Base-by-base conservation (phyloP, 768 basidiomycete genomes). In the Lactarius hengduanensis region DNA sequence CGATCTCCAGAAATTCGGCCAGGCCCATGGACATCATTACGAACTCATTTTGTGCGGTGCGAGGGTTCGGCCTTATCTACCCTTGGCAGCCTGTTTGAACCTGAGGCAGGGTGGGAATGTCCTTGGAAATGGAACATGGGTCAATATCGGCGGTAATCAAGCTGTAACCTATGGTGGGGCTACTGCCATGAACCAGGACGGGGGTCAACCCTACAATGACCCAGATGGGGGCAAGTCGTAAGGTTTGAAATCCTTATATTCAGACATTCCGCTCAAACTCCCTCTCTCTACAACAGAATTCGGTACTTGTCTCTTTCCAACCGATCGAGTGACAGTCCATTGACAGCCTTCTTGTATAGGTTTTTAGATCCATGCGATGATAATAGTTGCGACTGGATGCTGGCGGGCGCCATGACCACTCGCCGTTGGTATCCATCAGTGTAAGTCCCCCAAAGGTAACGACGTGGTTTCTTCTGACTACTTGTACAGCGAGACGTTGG, bases 21-120 rank as follows among this genome's bases (percentile, higher is more conserved):
- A 83, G 88, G 30, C 72, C 91, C 0, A 88, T 95, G 88, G 87
- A 94, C 72, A 81, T 88, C 43, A 70, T 84, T 61, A 91, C 91
- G 18, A 95, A 96, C 74, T 77, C 88, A 0, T 94, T 94, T 78
- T 94, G 91, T 74, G 92, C 92, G 3, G 89, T 89, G 70, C 73
- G 87, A 61, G 53, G 62, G 26, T 45, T 54, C 30, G 34, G 32
- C 41, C 43, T 22, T 32, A 32, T 57, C 67, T 45, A 56, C 22
- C 15, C 32, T 26, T 18, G 34, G 22, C 41, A n/a, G 40, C n/a
- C 6, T 45, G 83, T 81, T 18, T 56, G 32, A 81, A 77, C 69
- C 18, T 20, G 15, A 32, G 10, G 38, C 41, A 77, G 74, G 77
- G 78, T 3, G 79, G 78, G 11, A 71, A 69, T 58, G 86, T 87